Percentiles rank a stretch among this genome's conserved stretches.
Evolutionary conservation across 768 basidiomycete species (phyloP).

Genomic region (Boletus reticulatus): DNA sequence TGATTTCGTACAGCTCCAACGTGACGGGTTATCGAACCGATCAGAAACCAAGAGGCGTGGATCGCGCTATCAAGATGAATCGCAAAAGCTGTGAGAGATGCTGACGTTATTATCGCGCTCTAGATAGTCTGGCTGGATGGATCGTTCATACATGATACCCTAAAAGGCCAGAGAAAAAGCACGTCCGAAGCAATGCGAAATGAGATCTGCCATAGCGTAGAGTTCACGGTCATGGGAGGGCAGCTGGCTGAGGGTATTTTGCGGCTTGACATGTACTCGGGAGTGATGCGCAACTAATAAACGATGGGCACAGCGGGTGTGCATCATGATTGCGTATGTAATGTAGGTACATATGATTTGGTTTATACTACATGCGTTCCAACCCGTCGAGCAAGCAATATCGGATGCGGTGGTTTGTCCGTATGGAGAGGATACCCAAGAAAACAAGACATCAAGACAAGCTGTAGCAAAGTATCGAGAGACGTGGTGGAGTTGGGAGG

Average conservation of each 20-base stretch:
- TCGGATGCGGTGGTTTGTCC: slow-evolving; percentile 26
- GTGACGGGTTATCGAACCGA: slow-evolving; percentile 7
- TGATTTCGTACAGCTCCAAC: background rate
- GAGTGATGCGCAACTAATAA: slow-evolving; percentile 6
- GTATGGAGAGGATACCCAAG: slow-evolving; percentile 24
- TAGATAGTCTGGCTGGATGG: background rate
- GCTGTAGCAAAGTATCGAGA: background rate
- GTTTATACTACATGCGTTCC: slow-evolving; percentile 35
- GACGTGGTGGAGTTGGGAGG: slow-evolving; percentile 5
- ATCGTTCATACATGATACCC: background rate
- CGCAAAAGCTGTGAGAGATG: background rate
- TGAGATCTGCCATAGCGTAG: background rate
- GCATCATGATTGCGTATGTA: slow-evolving; percentile 18
- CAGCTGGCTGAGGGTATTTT: slow-evolving; percentile 1
- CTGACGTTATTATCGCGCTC: slow-evolving; percentile 1
- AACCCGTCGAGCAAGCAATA: slow-evolving; percentile 24
- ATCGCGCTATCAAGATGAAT: slow-evolving; percentile 5
- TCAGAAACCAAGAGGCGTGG: slow-evolving; percentile 9
- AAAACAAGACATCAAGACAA: slow-evolving; percentile 31
- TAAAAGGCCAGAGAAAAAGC: background rate
- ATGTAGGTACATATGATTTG: slow-evolving; percentile 23
- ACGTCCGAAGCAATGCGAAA: background rate
- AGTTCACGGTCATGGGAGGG: background rate
- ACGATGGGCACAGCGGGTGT: slow-evolving; percentile 6
- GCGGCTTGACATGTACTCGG: background rate